A percentile compares a stretch with the other conserved stretches of the same genome.
phyloP scores from a whole-genome alignment of 805 yeast species.

The Dipodascopsis uninucleata region DNA sequence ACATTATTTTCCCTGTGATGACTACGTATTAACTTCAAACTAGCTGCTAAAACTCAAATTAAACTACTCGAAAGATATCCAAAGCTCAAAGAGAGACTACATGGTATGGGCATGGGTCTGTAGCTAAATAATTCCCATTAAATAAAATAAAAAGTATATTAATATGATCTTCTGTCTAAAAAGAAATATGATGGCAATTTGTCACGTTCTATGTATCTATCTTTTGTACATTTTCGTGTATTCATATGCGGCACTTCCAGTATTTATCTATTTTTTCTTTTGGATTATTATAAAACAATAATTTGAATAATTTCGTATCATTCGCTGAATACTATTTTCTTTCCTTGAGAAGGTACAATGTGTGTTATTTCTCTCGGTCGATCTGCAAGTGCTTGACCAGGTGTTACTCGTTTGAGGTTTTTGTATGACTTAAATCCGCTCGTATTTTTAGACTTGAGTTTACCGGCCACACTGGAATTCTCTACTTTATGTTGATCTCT shows the following conservation, averaged over 20 bases:
- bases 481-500: too few relatives aligned
- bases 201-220: not conserved
- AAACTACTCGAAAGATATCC: conserved; percentile 45
- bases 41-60: conserved; percentile 41
- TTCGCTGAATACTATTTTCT: conserved; percentile 65
- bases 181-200: too few relatives aligned
- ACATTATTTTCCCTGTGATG: too few relatives aligned
- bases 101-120: conserved; percentile 7
- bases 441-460: too few relatives aligned
- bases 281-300: conserved; percentile 7
- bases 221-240: not conserved
- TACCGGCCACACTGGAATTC: too few relatives aligned
- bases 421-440: too few relatives aligned
- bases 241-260: not conserved
- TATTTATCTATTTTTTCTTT: conserved; percentile 1
- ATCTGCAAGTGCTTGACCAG: conserved; percentile 81
- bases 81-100: conserved; percentile 26
- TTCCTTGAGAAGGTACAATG: conserved; percentile 86
- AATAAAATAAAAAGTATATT: not conserved
- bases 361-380: conserved; percentile 90
- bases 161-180: not conserved
- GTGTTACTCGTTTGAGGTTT: conserved; percentile 31
- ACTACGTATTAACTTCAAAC: too few relatives aligned
- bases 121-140: too few relatives aligned
- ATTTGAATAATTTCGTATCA: not conserved